phyloP scores from a whole-genome alignment of 2,329 filamentous ascomycete genomes.

The Amylocarpus encephaloides region DNA sequence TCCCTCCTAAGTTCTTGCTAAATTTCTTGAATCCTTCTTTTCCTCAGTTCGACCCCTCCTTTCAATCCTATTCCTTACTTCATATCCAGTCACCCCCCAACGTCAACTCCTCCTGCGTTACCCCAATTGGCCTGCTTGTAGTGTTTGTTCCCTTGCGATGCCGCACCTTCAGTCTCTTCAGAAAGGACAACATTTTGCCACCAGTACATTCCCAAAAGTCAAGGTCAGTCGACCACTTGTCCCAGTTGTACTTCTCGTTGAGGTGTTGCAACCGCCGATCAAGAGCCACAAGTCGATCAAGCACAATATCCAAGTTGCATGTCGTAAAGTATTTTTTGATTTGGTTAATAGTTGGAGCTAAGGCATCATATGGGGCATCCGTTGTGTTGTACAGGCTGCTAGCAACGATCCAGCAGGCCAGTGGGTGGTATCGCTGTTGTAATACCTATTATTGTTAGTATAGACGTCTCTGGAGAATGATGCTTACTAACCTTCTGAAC shows the following conservation, averaged over 20 bases:
- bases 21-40: no score
- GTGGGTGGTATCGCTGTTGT: conserved; percentile 8
- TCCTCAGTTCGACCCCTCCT: no score
- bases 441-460: conserved; percentile 37
- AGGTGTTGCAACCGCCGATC: conserved; percentile 8
- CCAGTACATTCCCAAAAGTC: conserved; percentile 12
- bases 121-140: no score
- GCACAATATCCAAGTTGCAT: conserved; percentile 34
- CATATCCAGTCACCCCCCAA: no score
- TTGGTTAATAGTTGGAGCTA: conserved; percentile 9
- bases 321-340: conserved; percentile 8
- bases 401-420: conserved; percentile 16
- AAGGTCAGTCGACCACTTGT: conserved; percentile 12
- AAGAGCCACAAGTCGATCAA: conserved; percentile 7
- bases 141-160: no score
- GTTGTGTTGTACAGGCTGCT: conserved; percentile 11
- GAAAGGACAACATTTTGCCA: no score
- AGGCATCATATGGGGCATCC: conserved; percentile 4
- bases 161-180: no score
- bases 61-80: no score
- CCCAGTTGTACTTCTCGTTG: conserved; percentile 9
- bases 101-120: no score
- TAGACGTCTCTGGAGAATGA: conserved; percentile 42
- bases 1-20: no score
- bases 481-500: conserved; percentile 15